A percentile compares a stretch with the other conserved stretches of the same genome.
Conservation (phyloP, 352 stramenopile genomes). For the Aphanomyces euteiches region DNA sequence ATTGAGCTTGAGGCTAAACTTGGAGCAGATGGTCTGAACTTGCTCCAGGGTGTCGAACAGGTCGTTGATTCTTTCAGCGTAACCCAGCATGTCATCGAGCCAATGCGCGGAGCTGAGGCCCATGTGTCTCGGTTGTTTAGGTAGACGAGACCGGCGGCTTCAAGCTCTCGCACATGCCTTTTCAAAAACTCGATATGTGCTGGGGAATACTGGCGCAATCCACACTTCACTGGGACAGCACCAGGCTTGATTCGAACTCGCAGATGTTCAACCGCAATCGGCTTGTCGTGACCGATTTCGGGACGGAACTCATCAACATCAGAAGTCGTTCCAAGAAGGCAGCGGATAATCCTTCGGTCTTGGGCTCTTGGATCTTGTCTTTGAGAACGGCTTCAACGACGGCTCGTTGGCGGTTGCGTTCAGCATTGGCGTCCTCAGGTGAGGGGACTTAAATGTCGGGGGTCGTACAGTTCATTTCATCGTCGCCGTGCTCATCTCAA, state of each 20-base stretch:
- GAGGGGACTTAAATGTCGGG: not conserved
- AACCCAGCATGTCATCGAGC: too few relatives aligned
- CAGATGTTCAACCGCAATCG: not conserved
- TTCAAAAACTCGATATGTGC: too few relatives aligned
- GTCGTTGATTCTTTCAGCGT: too few relatives aligned
- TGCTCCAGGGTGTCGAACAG: not conserved
- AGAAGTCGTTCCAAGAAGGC: not conserved
- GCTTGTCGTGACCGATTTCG: not conserved
- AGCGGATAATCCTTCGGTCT: not conserved
- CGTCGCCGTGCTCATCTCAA: not conserved
- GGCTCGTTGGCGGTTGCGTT: not conserved
- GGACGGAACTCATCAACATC: not conserved
- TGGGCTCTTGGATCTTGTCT: not conserved
- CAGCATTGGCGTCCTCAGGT: not conserved
- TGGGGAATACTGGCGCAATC: not conserved
- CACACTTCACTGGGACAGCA: not conserved
- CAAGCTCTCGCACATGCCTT: slow-evolving; percentile 8
- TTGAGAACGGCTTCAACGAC: not conserved
- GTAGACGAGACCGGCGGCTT: slow-evolving; percentile 37
- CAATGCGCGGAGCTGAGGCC: too few relatives aligned
- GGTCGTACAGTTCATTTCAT: not conserved
- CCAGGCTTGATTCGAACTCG: not conserved
- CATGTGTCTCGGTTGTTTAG: slow-evolving; percentile 39
- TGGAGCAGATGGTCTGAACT: not conserved
- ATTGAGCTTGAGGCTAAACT: too few relatives aligned